Evolutionary conservation across 108 stramenopile species (phyloP).

Genomic region (Cylindrotheca fusiformis): DNA sequence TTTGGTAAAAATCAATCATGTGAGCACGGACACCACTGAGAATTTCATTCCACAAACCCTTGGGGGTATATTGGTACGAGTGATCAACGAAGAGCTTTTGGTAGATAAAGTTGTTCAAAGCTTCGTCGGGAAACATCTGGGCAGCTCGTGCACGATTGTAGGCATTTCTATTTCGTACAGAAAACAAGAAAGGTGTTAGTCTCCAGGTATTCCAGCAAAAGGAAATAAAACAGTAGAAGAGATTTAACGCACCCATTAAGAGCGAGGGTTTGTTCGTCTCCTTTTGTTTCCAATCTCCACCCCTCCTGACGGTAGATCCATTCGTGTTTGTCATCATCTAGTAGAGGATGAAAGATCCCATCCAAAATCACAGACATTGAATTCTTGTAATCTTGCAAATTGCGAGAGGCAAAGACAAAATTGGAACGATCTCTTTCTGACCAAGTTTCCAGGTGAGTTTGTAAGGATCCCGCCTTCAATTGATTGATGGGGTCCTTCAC

Average conservation of each 20-base stretch:
- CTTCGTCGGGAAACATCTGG: conserved; percentile 80
- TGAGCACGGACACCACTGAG: conserved; percentile 78
- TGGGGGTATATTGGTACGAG: conserved; percentile 75
- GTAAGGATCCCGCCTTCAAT: conserved; percentile 83
- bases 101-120: conserved; percentile 67
- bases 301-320: conserved; percentile 92
- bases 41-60: conserved; percentile 89
- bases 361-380: conserved; percentile 92
- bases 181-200: neutral
- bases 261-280: conserved; percentile 31
- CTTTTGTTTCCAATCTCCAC: conserved; percentile 86
- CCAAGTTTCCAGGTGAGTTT: conserved; percentile 93
- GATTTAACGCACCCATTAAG: conserved; percentile 84
- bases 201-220: neutral
- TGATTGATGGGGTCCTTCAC: conserved; percentile 94
- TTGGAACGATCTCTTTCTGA: conserved; percentile 93
- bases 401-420: conserved; percentile 84
- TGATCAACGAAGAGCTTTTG: conserved; percentile 85
- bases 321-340: conserved; percentile 62
- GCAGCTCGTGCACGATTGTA: conserved; percentile 94
- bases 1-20: conserved; percentile 82
- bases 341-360: conserved; percentile 88
- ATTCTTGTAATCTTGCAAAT: conserved; percentile 80
- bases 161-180: conserved; percentile 17
- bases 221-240: neutral